Evolutionary conservation across 140 eudicot species (phyloP).

Genomic region (Anethum foeniculum): DNA sequence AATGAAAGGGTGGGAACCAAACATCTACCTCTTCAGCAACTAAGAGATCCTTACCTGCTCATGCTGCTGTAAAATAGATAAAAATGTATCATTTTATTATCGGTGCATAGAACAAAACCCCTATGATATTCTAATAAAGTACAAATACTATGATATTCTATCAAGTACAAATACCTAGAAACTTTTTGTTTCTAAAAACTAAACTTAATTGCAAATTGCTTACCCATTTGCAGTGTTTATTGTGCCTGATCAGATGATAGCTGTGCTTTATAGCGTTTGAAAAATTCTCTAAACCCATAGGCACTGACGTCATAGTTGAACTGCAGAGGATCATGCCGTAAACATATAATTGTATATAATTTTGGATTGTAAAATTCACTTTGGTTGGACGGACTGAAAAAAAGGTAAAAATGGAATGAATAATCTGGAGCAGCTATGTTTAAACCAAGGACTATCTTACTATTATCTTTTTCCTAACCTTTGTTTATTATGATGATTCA

Average conservation of each 20-base stretch:
- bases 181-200: neutral
- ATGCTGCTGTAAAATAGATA: neutral
- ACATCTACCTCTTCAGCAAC: neutral
- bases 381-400: neutral
- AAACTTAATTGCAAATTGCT: neutral
- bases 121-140: neutral
- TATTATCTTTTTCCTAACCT: neutral
- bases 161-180: neutral
- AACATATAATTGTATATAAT: neutral
- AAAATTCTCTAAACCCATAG: constrained; percentile 85
- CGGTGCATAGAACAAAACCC: neutral
- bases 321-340: constrained; percentile 27
- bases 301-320: constrained; percentile 70
- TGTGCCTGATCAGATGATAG: constrained; percentile 30
- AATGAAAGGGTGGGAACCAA: neutral
- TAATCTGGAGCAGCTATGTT: neutral
- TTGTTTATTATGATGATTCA: neutral
- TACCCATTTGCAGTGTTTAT: constrained; percentile 12
- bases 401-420: neutral
- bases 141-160: neutral
- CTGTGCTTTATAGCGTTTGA: constrained; percentile 66
- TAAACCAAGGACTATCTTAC: too few species aligned
- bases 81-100: neutral
- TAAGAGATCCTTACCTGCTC: neutral
- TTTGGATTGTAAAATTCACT: neutral